Evolutionary conservation across 306 rosid species (phyloP).

Genomic region (Calophaca sinica): DNA sequence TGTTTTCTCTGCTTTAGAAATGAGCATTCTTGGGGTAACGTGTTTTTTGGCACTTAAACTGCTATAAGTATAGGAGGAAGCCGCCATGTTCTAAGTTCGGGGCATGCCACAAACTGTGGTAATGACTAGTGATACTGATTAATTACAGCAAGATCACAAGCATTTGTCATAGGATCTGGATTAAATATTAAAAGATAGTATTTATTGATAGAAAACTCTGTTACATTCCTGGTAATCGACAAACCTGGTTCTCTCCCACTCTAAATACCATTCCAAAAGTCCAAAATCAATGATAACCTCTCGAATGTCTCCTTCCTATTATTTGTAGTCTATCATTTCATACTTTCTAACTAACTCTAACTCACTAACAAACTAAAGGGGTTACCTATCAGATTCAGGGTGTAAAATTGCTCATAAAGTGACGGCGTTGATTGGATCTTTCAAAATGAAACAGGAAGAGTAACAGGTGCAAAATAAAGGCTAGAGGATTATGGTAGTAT

Average conservation of each 20-base stretch:
- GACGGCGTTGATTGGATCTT: slow-evolving; percentile 18
- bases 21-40: neutral
- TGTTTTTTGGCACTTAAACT: neutral
- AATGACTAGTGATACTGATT: neutral
- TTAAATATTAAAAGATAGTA: neutral
- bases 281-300: neutral
- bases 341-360: neutral
- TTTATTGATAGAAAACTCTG: neutral
- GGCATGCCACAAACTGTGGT: neutral
- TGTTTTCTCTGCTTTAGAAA: neutral
- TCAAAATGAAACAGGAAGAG: neutral
- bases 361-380: neutral
- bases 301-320: neutral
- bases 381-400: neutral
- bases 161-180: neutral
- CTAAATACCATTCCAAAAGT: neutral
- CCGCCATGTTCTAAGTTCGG: neutral
- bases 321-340: neutral
- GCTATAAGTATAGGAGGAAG: neutral
- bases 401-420: slow-evolving; percentile 1
- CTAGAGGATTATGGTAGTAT: slow-evolving; percentile 2
- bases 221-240: neutral
- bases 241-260: neutral
- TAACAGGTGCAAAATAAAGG: slow-evolving; percentile 35
- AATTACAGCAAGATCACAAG: neutral